Conservation (phyloP, 208 protist genomes). For the Vickermania spadyakhi region DNA sequence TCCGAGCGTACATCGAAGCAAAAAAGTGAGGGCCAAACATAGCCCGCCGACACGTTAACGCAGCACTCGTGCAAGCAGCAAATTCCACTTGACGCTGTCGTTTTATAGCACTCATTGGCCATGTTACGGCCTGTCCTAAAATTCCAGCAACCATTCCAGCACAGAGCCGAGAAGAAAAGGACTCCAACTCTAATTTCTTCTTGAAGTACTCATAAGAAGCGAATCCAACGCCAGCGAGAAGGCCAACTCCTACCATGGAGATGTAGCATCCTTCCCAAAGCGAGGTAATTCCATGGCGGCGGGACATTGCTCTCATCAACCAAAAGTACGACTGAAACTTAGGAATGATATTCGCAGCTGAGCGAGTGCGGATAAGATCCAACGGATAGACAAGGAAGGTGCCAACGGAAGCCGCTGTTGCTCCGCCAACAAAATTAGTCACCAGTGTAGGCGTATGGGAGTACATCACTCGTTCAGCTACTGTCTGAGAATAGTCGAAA, state of each 20-base stretch:
- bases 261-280: conserved; percentile 76
- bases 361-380: conserved; percentile 85
- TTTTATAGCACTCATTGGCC: conserved; percentile 83
- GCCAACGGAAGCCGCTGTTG: conserved; percentile 68
- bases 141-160: conserved; percentile 67
- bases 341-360: conserved; percentile 22
- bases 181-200: conserved; percentile 45
- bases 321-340: conserved; percentile 68
- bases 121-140: conserved; percentile 66
- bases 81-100: conserved; percentile 72
- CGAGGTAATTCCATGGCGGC: conserved; percentile 33
- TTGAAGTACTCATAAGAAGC: conserved; percentile 85
- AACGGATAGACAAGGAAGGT: conserved; percentile 88
- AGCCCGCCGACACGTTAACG: conserved; percentile 10
- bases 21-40: conserved; percentile 31
- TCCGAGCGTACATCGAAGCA: conserved; percentile 53
- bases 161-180: conserved; percentile 45
- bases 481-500: conserved; percentile 86
- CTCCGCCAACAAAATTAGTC: conserved; percentile 79
- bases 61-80: conserved; percentile 28
- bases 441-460: conserved; percentile 55
- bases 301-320: conserved; percentile 52
- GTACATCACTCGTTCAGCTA: conserved; percentile 56
- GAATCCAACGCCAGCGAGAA: conserved; percentile 86
- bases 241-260: conserved; percentile 82